Evolutionary conservation across 1,284 basidiomycete species (phyloP).

Genomic region (Ustilago xerochloae): DNA sequence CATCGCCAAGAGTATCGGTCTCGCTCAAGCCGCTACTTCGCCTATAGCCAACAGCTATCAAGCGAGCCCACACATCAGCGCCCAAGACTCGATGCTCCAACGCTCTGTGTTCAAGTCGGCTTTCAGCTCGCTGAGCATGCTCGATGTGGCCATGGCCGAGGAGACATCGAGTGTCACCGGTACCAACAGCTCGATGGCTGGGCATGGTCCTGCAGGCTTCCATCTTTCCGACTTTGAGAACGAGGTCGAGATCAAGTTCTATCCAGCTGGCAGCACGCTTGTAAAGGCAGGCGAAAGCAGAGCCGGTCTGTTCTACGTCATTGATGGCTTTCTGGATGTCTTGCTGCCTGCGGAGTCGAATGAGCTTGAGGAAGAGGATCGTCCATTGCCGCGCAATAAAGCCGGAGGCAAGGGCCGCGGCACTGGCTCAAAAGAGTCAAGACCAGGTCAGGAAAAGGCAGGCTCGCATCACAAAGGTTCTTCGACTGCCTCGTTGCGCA

Average conservation of each 20-base stretch:
- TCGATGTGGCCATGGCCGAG: slow-evolving; percentile 69
- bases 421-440: not conserved
- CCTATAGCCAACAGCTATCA: slow-evolving; percentile 66
- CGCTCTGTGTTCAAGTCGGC: slow-evolving; percentile 76
- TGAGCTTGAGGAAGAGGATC: slow-evolving; percentile 65
- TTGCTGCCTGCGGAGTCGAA: slow-evolving; percentile 74
- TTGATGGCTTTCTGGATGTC: slow-evolving; percentile 96
- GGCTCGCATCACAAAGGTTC: slow-evolving; percentile 7
- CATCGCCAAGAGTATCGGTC: slow-evolving; percentile 95
- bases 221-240: slow-evolving; percentile 79
- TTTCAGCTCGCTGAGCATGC: slow-evolving; percentile 83
- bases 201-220: slow-evolving; percentile 34
- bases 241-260: slow-evolving; percentile 94
- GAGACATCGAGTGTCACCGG: slow-evolving; percentile 58
- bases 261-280: slow-evolving; percentile 84
- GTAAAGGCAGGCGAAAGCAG: slow-evolving; percentile 90
- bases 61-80: slow-evolving; percentile 58
- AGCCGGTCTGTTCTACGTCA: slow-evolving; percentile 95
- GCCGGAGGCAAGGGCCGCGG: not conserved
- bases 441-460: not conserved
- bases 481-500: slow-evolving; percentile 15
- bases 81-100: slow-evolving; percentile 45
- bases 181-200: slow-evolving; percentile 49
- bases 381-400: slow-evolving; percentile 6
- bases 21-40: slow-evolving; percentile 77